Evolutionary conservation across 129 eudicot genomes (phyloP).

Genomic region (Artemisia argyi): DNA sequence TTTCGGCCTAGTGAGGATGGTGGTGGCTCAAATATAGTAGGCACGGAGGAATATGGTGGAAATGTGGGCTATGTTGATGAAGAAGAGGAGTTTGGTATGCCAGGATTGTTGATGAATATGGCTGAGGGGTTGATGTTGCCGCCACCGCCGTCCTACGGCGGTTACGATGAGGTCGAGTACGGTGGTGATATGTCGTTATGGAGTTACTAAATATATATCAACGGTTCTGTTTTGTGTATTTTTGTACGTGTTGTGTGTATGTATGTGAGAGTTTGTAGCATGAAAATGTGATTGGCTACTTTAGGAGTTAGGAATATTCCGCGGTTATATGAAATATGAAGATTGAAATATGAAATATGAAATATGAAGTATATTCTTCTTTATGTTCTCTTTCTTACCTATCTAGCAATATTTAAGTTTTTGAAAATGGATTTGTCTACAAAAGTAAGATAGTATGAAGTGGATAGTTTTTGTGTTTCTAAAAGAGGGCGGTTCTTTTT

Average conservation of each 20-base stretch:
- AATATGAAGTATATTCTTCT: not conserved
- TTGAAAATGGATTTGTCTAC: no score
- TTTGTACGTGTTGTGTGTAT: not conserved
- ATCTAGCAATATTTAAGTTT: no score
- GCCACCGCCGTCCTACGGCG: constrained; percentile 42
- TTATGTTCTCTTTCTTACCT: no score
- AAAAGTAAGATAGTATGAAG: not conserved
- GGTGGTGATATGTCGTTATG: constrained; percentile 56
- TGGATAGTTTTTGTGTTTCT: not conserved
- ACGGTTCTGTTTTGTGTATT: not conserved
- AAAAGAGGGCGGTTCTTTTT: constrained; percentile 17
- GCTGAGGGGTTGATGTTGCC: constrained; percentile 80
- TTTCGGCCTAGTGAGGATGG: constrained; percentile 35
- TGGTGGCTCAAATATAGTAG: constrained; percentile 14
- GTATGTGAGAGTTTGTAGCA: constrained; percentile 1
- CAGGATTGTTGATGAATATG: constrained; percentile 59
- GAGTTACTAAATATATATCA: constrained; percentile 36
- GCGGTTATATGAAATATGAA: not conserved
- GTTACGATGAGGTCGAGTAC: constrained; percentile 44
- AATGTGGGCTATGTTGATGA: constrained; percentile 51
- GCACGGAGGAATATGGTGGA: not conserved
- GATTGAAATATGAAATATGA: not conserved
- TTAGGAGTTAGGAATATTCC: constrained; percentile 5
- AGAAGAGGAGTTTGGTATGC: constrained; percentile 71
- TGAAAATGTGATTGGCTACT: constrained; percentile 20